Conservation (phyloP, 257 asterid species). For the Thymus quinquecostatus region DNA sequence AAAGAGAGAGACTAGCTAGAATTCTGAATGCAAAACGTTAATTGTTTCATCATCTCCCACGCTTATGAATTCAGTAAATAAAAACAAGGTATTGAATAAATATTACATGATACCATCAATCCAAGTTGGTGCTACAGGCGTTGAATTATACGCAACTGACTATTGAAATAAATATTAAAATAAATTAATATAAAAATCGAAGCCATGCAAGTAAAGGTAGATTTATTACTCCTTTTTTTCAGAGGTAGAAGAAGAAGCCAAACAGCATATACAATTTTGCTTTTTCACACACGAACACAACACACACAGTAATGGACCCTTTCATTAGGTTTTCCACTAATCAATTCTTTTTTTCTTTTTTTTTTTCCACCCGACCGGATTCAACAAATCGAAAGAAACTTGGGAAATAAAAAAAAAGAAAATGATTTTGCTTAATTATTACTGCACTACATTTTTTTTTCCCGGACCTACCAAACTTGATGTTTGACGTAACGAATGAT, state of each 20-base stretch:
- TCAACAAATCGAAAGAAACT: neutral
- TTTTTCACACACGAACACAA: neutral
- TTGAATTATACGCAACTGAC: too few relatives aligned
- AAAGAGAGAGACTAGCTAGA: neutral
- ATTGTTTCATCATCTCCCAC: neutral
- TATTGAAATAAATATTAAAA: neutral
- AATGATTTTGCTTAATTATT: conserved; percentile 8
- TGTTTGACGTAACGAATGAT: conserved; percentile 9
- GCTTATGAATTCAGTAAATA: neutral
- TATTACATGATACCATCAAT: too few relatives aligned
- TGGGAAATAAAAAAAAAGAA: neutral
- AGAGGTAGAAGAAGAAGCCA: neutral
- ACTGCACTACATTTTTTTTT: neutral
- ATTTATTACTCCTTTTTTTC: neutral
- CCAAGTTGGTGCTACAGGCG: too few relatives aligned
- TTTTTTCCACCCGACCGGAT: neutral
- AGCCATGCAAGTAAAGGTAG: neutral
- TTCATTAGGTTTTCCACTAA: conserved; percentile 41
- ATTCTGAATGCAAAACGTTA: too few relatives aligned
- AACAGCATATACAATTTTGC: conserved; percentile 21
- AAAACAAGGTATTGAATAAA: neutral
- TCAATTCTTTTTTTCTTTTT: neutral
- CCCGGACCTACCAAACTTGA: conserved; percentile 28
- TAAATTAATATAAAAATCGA: neutral
- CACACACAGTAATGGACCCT: conserved; percentile 28